Evolutionary conservation across 495 filamentous ascomycete species (phyloP).

Genomic region (Podospora comata): DNA sequence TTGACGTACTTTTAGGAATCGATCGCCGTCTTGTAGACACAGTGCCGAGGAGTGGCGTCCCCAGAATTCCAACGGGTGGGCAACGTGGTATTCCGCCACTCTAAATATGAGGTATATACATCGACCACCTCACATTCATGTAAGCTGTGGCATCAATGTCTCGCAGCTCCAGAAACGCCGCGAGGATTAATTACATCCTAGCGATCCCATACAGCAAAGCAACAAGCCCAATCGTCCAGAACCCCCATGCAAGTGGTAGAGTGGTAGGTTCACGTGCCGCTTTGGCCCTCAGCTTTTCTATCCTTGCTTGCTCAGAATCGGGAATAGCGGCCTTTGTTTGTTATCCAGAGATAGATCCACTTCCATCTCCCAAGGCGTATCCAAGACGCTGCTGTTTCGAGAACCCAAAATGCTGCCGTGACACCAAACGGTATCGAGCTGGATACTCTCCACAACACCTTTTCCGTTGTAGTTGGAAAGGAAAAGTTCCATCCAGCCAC

Average conservation of each 20-base stretch:
- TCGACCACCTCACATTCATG: conserved; percentile 8
- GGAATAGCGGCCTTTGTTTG: not conserved
- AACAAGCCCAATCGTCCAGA: conserved; percentile 17
- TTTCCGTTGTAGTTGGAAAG: conserved; percentile 37
- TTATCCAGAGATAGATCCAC: conserved; percentile 14
- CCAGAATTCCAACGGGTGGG: not conserved
- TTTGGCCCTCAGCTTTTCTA: not conserved
- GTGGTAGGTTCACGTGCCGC: not conserved
- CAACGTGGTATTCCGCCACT: not conserved
- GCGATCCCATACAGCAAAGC: conserved; percentile 18
- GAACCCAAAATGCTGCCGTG: conserved; percentile 20
- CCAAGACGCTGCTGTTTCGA: conserved; percentile 18
- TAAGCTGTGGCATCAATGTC: conserved; percentile 16
- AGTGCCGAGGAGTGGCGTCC: not conserved
- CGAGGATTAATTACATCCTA: conserved; percentile 14
- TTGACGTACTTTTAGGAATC: not conserved
- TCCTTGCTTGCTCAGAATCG: conserved; percentile 4
- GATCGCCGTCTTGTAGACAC: not conserved
- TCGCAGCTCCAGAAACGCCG: conserved; percentile 15
- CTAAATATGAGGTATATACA: conserved; percentile 16
- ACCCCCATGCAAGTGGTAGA: conserved; percentile 19
- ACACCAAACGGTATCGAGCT: conserved; percentile 15
- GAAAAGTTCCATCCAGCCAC: conserved; percentile 40
- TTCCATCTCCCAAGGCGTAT: conserved; percentile 15
- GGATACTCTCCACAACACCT: conserved; percentile 29